phyloP scores from a whole-genome alignment of 495 filamentous ascomycete genomes.

The Hyphodiscus hymeniophilus region DNA sequence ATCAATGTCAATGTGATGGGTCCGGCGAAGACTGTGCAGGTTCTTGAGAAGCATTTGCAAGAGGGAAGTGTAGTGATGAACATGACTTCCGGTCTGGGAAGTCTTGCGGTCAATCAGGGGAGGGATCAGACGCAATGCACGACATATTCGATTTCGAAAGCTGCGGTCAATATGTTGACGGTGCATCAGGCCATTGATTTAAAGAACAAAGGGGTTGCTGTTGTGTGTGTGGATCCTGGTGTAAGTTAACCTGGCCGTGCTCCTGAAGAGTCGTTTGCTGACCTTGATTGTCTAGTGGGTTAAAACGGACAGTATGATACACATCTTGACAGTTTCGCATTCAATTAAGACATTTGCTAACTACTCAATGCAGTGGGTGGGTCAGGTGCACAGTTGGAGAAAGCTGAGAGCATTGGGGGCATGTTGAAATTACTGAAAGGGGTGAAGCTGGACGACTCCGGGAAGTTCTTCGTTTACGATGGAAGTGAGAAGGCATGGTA shows the following conservation, averaged over 20 bases:
- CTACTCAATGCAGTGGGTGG: conserved; percentile 28
- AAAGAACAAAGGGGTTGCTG: conserved; percentile 20
- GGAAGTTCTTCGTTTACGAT: conserved; percentile 23
- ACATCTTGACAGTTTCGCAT: too few relatives aligned
- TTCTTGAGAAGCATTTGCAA: conserved; percentile 25
- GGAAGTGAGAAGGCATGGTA: conserved; percentile 26
- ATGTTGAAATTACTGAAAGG: conserved; percentile 24
- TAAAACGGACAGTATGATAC: conserved; percentile 10
- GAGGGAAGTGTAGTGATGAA: conserved; percentile 29
- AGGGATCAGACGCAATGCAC: background rate
- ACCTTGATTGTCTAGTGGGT: conserved; percentile 3
- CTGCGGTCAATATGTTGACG: conserved; percentile 34
- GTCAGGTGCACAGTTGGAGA: conserved; percentile 25
- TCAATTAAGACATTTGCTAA: too few relatives aligned
- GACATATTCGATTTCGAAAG: conserved; percentile 34
- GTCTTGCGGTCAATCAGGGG: conserved; percentile 9
- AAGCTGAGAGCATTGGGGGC: conserved; percentile 25
- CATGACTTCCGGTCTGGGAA: conserved; percentile 31
- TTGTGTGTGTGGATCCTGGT: conserved; percentile 19
- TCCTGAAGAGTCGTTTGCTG: too few relatives aligned
- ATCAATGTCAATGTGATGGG: conserved; percentile 34
- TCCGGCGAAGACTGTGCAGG: conserved; percentile 24
- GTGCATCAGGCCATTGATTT: conserved; percentile 32
- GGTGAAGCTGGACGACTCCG: conserved; percentile 31
- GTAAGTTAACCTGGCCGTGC: too few relatives aligned